Base-by-base conservation (phyloP, 192 early-diverging fungal genomes). In the Phlyctochytrium planicorne region DNA sequence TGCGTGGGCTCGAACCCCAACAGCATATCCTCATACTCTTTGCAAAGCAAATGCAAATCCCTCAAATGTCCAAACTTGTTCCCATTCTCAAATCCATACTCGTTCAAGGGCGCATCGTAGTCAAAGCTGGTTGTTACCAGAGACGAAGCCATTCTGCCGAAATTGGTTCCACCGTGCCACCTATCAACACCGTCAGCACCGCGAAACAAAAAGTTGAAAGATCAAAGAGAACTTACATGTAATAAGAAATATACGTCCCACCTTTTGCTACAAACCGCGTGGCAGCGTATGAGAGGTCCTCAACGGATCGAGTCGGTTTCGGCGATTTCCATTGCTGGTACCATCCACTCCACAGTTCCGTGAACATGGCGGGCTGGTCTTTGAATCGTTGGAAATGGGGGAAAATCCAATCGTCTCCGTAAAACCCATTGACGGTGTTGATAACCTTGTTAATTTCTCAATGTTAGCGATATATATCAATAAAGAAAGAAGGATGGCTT, bases 121-220 rank as follows among this genome's bases (percentile, higher is more conserved):
- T 83, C 82, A 52, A 83, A 83, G 14, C 67, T 70, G 6, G 82
- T 65, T 6, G 80, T 82, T n/a, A 70, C 71, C 34, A 36, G 66
- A 16, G 67, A 60, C 1, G 65, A 36, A n/a, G 65, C 71, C 40
- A 32, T 62, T 52, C 74, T 40, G 17, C 84, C 87, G 71, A 86
- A 88, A 68, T 88, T 90, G 10, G 87, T 90, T 27, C 88, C 88
- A 30, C 88, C 88, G 57, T 88, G 86, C 64, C 80, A 88, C 86
- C 83, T 87, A 62, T 81, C 29, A 55, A 32, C 25, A 29, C n/a
- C 66, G 36, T 34, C 50, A 20, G 35, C 73, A 62, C 65, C 66
- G 52, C 30, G 71, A 65, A 12, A 70, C 53, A 72, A 56, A 70
- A 10, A 71, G n/a, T n/a, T n/a, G n/a, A 47, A 47, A 47, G 20